phyloP scores from a whole-genome alignment of 1,284 basidiomycete genomes.

The Violaceomyces palustris region DNA sequence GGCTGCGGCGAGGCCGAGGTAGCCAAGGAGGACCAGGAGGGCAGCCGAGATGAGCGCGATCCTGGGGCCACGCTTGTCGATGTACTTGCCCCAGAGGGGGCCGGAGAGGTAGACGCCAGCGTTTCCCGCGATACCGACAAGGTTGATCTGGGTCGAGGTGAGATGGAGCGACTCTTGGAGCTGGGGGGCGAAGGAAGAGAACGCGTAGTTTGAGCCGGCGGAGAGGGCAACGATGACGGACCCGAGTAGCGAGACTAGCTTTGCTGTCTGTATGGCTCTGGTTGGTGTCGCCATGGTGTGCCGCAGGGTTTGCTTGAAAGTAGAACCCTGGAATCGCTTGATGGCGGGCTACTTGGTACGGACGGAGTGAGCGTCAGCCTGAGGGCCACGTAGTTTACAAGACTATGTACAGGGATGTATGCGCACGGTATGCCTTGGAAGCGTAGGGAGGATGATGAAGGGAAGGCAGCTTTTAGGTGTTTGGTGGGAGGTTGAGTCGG shows the following conservation, averaged over 20 bases:
- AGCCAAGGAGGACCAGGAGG: conserved; percentile 34
- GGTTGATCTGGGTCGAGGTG: conserved; percentile 51
- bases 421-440: too few relatives aligned
- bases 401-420: too few relatives aligned
- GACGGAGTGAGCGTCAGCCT: too few relatives aligned
- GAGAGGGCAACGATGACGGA: conserved; percentile 47
- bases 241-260: conserved; percentile 40
- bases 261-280: too few relatives aligned
- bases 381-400: too few relatives aligned
- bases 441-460: too few relatives aligned
- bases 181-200: conserved; percentile 52
- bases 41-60: conserved; percentile 34
- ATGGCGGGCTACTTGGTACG: too few relatives aligned
- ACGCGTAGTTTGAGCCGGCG: conserved; percentile 52
- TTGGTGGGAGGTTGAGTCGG: too few relatives aligned
- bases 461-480: too few relatives aligned
- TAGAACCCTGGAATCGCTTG: too few relatives aligned
- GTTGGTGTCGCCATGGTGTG: too few relatives aligned
- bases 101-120: conserved; percentile 51
- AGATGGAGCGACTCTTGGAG: conserved; percentile 50
- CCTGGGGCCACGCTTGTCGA: conserved; percentile 42
- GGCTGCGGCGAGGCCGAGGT: conserved; percentile 26
- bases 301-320: too few relatives aligned
- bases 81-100: conserved; percentile 45
- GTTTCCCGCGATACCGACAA: conserved; percentile 54